Evolutionary conservation across 1,139 yeast genomes (phyloP).

Genomic region (Magnusiomyces suaveolens): DNA sequence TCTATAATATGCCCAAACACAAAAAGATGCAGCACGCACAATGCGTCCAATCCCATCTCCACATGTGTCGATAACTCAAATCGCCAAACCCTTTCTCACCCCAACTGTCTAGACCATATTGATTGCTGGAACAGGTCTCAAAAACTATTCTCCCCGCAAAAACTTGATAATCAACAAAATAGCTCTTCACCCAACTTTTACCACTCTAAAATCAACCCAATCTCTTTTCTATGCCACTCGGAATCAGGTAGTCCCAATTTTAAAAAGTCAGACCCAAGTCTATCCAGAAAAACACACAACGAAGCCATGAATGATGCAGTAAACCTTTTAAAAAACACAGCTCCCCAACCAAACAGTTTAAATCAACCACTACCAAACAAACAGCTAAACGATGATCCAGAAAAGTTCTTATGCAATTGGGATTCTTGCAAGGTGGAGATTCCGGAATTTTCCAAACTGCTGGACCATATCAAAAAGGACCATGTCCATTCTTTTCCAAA

Average conservation of each 20-base stretch:
- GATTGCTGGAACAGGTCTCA: too few relatives aligned
- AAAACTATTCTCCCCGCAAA: too few relatives aligned
- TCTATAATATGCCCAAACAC: background rate
- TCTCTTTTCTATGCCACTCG: background rate
- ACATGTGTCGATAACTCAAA: too few relatives aligned
- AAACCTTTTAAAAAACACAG: too few relatives aligned
- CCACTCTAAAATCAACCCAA: too few relatives aligned
- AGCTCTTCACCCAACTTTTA: too few relatives aligned
- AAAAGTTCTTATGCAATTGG: conserved; percentile 30
- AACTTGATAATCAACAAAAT: too few relatives aligned
- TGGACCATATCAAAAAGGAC: conserved; percentile 29
- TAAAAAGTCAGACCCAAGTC: background rate
- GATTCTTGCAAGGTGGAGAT: conserved; percentile 32
- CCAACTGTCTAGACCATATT: background rate
- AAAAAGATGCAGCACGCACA: background rate
- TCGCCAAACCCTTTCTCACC: background rate
- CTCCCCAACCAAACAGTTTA: too few relatives aligned
- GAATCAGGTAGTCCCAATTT: background rate
- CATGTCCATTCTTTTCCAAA: conserved; percentile 26
- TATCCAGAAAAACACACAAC: background rate
- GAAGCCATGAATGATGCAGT: too few relatives aligned
- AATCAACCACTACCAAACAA: background rate
- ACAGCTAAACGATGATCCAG: conserved; percentile 10
- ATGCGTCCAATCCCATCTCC: background rate
- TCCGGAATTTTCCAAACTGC: conserved; percentile 27